Evolutionary conservation across 306 rosid genomes (phyloP).

Genomic region (Casuarina cunninghamiana): DNA sequence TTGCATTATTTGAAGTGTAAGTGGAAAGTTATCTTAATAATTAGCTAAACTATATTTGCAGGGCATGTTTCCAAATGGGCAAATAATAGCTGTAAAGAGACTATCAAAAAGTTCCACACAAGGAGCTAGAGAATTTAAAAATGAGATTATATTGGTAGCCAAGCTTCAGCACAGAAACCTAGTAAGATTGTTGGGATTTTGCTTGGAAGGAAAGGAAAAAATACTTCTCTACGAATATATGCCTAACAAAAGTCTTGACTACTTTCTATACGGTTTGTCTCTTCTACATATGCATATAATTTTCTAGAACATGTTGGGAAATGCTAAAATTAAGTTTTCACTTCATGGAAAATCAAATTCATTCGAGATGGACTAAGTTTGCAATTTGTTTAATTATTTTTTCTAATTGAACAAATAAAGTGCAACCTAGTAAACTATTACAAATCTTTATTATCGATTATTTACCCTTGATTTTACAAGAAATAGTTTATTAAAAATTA

Average conservation of each 20-base stretch:
- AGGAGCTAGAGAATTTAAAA: conserved; percentile 30
- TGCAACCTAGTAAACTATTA: too few relatives aligned
- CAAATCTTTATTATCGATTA: too few relatives aligned
- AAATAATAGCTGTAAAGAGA: conserved; percentile 32
- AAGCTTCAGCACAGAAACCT: conserved; percentile 38
- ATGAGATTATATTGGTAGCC: conserved; percentile 32
- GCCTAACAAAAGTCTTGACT: conserved; percentile 36
- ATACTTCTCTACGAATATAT: conserved; percentile 36
- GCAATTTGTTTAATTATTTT: too few relatives aligned
- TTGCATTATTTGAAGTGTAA: too few relatives aligned
- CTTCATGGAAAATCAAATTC: not conserved
- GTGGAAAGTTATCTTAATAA: too few relatives aligned
- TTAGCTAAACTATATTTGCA: conserved; percentile 6
- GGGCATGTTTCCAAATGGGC: conserved; percentile 28
- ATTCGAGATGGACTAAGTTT: too few relatives aligned
- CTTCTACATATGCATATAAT: not conserved
- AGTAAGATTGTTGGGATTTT: conserved; percentile 37
- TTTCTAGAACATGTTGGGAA: too few relatives aligned
- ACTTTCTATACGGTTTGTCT: conserved; percentile 32
- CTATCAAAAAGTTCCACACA: conserved; percentile 28
- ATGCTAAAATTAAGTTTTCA: too few relatives aligned
- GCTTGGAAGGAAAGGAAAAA: conserved; percentile 33
- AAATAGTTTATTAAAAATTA: too few relatives aligned
- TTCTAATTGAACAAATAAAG: too few relatives aligned
- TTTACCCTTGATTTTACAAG: too few relatives aligned